Conservation (phyloP, 495 filamentous ascomycete genomes). For the Penicillium riverlandense region DNA sequence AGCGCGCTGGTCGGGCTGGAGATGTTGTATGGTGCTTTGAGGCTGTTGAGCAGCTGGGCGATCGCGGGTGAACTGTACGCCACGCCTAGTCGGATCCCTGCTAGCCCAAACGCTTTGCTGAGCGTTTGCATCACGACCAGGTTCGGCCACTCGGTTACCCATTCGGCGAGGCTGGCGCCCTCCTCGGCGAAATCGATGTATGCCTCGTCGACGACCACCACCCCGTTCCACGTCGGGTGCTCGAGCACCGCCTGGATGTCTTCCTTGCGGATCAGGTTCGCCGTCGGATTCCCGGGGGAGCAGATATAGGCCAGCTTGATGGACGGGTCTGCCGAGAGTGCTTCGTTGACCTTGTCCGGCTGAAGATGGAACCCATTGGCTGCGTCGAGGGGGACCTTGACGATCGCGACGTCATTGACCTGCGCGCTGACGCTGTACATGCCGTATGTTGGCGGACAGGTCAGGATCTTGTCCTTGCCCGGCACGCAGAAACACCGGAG, state of each 20-base stretch:
- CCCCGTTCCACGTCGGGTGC: constrained; percentile 91
- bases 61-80: constrained; percentile 66
- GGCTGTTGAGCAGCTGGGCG: constrained; percentile 68
- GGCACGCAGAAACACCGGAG: constrained; percentile 88
- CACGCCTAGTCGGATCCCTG: constrained; percentile 75
- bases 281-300: constrained; percentile 92
- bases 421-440: constrained; percentile 95
- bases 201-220: constrained; percentile 90
- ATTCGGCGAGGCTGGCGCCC: constrained; percentile 78
- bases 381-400: constrained; percentile 71
- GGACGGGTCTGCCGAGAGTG: constrained; percentile 51
- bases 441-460: constrained; percentile 94
- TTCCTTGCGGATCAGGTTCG: constrained; percentile 64
- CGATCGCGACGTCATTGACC: constrained; percentile 82
- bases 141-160: constrained; percentile 91
- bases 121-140: constrained; percentile 96
- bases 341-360: constrained; percentile 55
- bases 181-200: constrained; percentile 91
- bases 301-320: constrained; percentile 91
- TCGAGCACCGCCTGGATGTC: constrained; percentile 68
- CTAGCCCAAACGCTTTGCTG: constrained; percentile 91
- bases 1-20: constrained; percentile 78
- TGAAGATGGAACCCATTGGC: constrained; percentile 61
- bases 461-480: constrained; percentile 80
- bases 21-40: constrained; percentile 96